These are phyloP conservation scores for Aspergillus sclerotiicarbonarius DNA, from an alignment of 495 filamentous ascomycete species.

Conservation along the genomic window DNA sequence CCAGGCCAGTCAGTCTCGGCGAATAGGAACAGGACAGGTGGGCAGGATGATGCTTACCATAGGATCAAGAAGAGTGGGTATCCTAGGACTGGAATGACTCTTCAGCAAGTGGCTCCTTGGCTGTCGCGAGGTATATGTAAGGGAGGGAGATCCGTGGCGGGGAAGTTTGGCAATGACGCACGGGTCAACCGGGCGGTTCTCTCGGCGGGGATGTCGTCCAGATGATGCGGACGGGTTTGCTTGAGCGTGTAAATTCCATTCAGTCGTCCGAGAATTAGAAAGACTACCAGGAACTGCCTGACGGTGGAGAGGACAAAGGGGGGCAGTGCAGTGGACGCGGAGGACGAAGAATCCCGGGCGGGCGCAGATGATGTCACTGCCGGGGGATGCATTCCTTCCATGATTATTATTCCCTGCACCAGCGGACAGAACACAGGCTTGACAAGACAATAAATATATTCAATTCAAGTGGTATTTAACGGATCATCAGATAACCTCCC, in stretches of 20 bases:
- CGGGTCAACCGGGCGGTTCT: constrained; percentile 1
- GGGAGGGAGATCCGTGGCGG: neutral
- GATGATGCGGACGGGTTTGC: neutral
- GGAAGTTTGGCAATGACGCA: neutral
- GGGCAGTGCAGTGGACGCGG: neutral
- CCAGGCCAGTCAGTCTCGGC: constrained; percentile 22
- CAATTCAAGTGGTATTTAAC: neutral
- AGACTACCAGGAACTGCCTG: neutral
- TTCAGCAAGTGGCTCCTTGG: neutral
- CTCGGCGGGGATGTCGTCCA: neutral
- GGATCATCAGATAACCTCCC: neutral
- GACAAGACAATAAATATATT: too few relatives aligned
- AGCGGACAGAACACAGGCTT: too few relatives aligned
- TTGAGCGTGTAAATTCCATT: neutral
- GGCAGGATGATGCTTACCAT: constrained; percentile 13
- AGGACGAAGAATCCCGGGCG: neutral
- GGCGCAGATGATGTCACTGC: constrained; percentile 25
- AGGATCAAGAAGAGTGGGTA: neutral
- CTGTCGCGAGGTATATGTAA: neutral
- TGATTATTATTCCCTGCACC: too few relatives aligned
- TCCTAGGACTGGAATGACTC: neutral
- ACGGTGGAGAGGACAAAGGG: neutral
- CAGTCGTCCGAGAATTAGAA: neutral
- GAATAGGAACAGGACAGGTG: constrained; percentile 4
- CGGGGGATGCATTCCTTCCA: neutral